These are phyloP conservation scores for Pulveroboletus sp. DNA, from an alignment of 768 basidiomycete species.

Conservation along the genomic window DNA sequence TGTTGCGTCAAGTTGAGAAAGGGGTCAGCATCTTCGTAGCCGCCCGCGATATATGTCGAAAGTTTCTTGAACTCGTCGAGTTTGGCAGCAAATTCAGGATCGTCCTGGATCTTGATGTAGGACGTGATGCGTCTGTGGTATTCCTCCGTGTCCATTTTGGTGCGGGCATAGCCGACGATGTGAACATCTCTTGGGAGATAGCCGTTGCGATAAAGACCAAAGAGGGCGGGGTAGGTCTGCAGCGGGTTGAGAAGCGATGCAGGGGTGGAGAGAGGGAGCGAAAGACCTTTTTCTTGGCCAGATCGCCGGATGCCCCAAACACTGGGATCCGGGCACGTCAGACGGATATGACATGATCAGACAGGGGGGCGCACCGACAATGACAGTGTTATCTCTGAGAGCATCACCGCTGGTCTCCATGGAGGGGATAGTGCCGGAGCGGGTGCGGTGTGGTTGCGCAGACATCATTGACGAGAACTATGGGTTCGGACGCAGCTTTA, in stretches of 20 bases:
- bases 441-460: slow-evolving; percentile 44
- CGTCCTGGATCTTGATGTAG: slow-evolving; percentile 78
- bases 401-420: slow-evolving; percentile 72
- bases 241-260: slow-evolving; percentile 34
- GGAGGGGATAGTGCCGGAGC: slow-evolving; percentile 84
- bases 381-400: slow-evolving; percentile 84
- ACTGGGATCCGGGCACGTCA: slow-evolving; percentile 46
- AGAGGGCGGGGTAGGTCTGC: slow-evolving; percentile 94
- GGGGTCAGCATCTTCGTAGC: slow-evolving; percentile 80
- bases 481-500: slow-evolving; percentile 11
- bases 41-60: slow-evolving; percentile 79
- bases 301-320: slow-evolving; percentile 92
- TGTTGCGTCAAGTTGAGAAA: slow-evolving; percentile 76
- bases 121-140: slow-evolving; percentile 81
- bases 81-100: slow-evolving; percentile 51
- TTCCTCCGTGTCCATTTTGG: slow-evolving; percentile 85
- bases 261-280: neutral
- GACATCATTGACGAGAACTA: slow-evolving; percentile 11
- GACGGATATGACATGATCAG: slow-evolving; percentile 3
- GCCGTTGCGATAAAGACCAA: slow-evolving; percentile 76
- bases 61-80: slow-evolving; percentile 82
- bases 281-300: slow-evolving; percentile 95
- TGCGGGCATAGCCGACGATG: slow-evolving; percentile 95
- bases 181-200: slow-evolving; percentile 80
- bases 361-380: slow-evolving; percentile 61